These are phyloP conservation scores for Hyparrhenia diplandra DNA, from an alignment of 176 grass and related monocot species.

Conservation along the genomic window DNA sequence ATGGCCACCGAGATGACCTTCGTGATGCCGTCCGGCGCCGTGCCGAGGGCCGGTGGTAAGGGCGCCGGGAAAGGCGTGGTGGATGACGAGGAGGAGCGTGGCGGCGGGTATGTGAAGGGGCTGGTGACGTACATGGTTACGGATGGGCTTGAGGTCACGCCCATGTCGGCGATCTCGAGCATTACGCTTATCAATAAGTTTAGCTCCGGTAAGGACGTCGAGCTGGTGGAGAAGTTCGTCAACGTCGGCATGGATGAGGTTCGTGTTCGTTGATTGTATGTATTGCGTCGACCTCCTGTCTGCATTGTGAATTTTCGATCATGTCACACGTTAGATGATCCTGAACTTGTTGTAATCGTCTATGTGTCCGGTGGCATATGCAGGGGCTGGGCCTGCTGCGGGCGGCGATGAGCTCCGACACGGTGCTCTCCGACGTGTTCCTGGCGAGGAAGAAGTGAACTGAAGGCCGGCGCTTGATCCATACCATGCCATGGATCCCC, in stretches of 20 bases:
- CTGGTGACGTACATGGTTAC: constrained; percentile 53
- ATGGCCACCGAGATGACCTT: constrained; percentile 9
- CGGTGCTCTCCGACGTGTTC: constrained; percentile 39
- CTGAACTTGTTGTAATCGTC: too few species aligned
- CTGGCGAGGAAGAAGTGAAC: constrained; percentile 1
- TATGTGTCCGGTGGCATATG: too few species aligned
- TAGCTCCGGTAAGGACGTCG: neutral
- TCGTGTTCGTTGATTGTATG: too few species aligned
- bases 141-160: constrained; percentile 45
- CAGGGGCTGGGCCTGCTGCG: constrained; percentile 32
- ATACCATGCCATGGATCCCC: neutral
- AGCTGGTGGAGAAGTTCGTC: constrained; percentile 47
- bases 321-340: too few species aligned
- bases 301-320: too few species aligned
- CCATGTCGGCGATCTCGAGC: constrained; percentile 59
- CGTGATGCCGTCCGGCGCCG: neutral
- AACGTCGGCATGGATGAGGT: constrained; percentile 18
- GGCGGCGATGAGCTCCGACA: neutral
- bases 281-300: too few species aligned
- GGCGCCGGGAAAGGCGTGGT: too few species aligned
- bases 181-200: constrained; percentile 46
- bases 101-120: constrained; percentile 42
- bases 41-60: neutral
- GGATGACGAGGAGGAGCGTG: too few species aligned
- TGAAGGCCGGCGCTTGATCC: neutral